These are phyloP conservation scores for Colletotrichum orbiculare DNA, from an alignment of 2,329 filamentous ascomycete species.

Conservation along the genomic window DNA sequence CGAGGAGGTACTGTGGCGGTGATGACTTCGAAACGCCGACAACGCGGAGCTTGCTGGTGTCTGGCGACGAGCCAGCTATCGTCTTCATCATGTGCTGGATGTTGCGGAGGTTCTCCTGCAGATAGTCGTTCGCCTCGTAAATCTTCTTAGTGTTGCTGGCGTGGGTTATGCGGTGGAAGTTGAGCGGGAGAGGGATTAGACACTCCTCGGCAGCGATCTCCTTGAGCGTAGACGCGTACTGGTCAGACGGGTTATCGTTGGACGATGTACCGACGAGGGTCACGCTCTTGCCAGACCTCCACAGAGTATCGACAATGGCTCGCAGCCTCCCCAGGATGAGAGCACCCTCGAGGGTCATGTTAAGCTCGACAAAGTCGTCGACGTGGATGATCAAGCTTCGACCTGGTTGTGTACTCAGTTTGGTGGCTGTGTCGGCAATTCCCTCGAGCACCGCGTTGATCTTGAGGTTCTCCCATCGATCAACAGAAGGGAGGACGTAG, in stretches of 20 bases:
- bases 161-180: conserved; percentile 37
- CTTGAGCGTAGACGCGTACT: conserved; percentile 53
- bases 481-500: conserved; percentile 48
- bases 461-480: conserved; percentile 72
- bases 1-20: conserved; percentile 29
- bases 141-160: conserved; percentile 33
- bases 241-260: conserved; percentile 59
- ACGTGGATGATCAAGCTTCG: conserved; percentile 78
- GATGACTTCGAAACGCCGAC: conserved; percentile 31
- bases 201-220: conserved; percentile 55
- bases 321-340: conserved; percentile 78
- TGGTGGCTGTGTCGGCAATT: conserved; percentile 47
- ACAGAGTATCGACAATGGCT: conserved; percentile 76
- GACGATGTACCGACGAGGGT: conserved; percentile 84
- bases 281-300: conserved; percentile 77
- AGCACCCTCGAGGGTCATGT: conserved; percentile 74
- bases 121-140: conserved; percentile 49
- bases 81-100: conserved; percentile 58
- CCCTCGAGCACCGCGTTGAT: conserved; percentile 67
- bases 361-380: conserved; percentile 84
- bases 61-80: conserved; percentile 43
- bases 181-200: conserved; percentile 46
- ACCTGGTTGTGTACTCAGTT: conserved; percentile 36
- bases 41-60: conserved; percentile 32
- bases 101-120: conserved; percentile 59